These are phyloP conservation scores for Solanum phureja DNA, from an alignment of 257 asterid species.

Conservation along the genomic window DNA sequence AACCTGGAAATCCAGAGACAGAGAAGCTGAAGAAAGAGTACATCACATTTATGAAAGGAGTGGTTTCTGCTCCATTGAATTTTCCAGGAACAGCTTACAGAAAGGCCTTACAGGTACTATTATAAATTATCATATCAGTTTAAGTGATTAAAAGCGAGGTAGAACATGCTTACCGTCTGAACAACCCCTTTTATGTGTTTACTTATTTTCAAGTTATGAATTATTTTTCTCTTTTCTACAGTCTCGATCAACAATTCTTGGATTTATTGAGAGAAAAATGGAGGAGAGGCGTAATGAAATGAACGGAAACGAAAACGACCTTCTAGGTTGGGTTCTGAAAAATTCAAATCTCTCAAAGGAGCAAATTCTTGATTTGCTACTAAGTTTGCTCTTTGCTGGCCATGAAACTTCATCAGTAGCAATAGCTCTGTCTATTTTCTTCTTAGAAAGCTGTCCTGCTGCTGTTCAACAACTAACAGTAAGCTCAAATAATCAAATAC, in stretches of 20 bases:
- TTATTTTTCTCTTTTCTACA: background rate
- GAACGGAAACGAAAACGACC: slow-evolving; percentile 39
- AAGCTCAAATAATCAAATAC: background rate
- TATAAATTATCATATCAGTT: background rate
- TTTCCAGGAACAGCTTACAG: slow-evolving; percentile 95
- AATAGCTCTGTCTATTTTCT: slow-evolving; percentile 67
- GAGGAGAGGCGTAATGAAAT: slow-evolving; percentile 44
- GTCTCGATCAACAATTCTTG: slow-evolving; percentile 79
- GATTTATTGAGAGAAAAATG: slow-evolving; percentile 62
- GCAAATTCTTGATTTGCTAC: slow-evolving; percentile 65
- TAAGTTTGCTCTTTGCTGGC: slow-evolving; percentile 82
- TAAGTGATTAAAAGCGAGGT: background rate
- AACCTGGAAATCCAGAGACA: slow-evolving; percentile 69
- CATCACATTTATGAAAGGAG: slow-evolving; percentile 93
- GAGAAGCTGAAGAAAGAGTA: slow-evolving; percentile 71
- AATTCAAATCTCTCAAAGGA: slow-evolving; percentile 71
- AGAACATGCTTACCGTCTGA: background rate
- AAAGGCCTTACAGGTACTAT: slow-evolving; percentile 53
- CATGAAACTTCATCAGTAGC: slow-evolving; percentile 91
- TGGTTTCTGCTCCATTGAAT: slow-evolving; percentile 83
- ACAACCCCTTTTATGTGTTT: background rate
- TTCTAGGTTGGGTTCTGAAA: slow-evolving; percentile 80
- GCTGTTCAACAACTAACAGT: slow-evolving; percentile 55
- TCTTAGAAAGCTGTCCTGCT: slow-evolving; percentile 55
- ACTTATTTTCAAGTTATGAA: background rate